These are phyloP conservation scores for Clathrospora elynae DNA, from an alignment of 2,329 filamentous ascomycete genomes.

Conservation along the genomic window DNA sequence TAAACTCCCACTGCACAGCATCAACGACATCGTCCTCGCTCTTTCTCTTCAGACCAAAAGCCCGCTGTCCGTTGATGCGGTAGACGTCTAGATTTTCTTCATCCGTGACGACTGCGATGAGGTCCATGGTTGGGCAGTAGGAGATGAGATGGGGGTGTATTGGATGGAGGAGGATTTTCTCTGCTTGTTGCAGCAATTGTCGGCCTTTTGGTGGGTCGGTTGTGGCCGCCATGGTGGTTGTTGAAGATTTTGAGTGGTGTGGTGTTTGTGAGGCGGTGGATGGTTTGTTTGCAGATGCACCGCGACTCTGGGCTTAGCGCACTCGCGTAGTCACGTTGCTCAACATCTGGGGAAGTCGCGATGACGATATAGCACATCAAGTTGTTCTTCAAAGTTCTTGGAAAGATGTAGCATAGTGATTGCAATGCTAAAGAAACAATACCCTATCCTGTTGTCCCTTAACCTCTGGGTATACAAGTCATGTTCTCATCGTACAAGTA, in stretches of 20 bases:
- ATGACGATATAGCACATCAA: neutral
- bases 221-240: constrained; percentile 15
- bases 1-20: constrained; percentile 54
- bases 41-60: constrained; percentile 60
- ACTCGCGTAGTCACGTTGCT: constrained; percentile 33
- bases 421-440: constrained; percentile 8
- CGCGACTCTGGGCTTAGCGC: constrained; percentile 29
- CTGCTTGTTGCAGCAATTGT: constrained; percentile 47
- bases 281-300: constrained; percentile 23
- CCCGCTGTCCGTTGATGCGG: constrained; percentile 75
- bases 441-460: constrained; percentile 6
- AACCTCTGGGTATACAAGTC: constrained; percentile 19
- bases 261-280: constrained; percentile 11
- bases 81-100: constrained; percentile 75
- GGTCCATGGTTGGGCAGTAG: constrained; percentile 84
- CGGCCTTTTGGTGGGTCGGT: constrained; percentile 7
- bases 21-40: constrained; percentile 43
- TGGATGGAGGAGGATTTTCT: constrained; percentile 52
- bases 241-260: constrained; percentile 1
- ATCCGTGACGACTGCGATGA: constrained; percentile 74
- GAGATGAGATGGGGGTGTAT: constrained; percentile 65
- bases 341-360: neutral
- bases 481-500: constrained; percentile 22
- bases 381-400: neutral
- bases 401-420: constrained; percentile 3